A percentile compares a stretch with the other conserved stretches of the same genome.
Conservation (phyloP, 805 yeast genomes). For the Wickerhamiella slavikovae region DNA sequence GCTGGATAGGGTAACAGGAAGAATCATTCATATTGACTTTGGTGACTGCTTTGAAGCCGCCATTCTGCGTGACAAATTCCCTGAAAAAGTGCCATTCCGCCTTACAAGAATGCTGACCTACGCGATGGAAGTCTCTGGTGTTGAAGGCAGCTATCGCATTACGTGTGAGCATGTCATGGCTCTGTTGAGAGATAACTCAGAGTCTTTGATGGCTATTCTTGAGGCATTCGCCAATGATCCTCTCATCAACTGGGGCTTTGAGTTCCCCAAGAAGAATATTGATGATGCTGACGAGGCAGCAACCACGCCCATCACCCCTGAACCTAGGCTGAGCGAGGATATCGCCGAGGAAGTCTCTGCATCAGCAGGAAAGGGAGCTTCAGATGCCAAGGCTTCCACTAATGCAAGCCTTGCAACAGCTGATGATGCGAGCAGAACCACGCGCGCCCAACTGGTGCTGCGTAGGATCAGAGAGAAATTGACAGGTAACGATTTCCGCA, state of each 20-base stretch:
- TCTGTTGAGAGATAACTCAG: slow-evolving; percentile 79
- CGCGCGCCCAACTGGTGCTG: slow-evolving; percentile 77
- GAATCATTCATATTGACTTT: slow-evolving; percentile 91
- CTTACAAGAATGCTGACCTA: slow-evolving; percentile 90
- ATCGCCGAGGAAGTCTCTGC: no score
- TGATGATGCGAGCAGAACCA: slow-evolving; percentile 30
- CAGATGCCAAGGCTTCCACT: neutral
- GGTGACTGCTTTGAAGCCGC: slow-evolving; percentile 99
- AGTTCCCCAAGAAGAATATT: slow-evolving; percentile 41
- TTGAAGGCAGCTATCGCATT: slow-evolving; percentile 90
- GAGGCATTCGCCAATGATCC: slow-evolving; percentile 99
- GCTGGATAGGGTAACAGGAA: slow-evolving; percentile 88
- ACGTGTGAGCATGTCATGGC: slow-evolving; percentile 96
- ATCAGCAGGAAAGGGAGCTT: neutral
- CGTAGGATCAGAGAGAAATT: slow-evolving; percentile 80
- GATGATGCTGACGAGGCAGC: slow-evolving; percentile 3
- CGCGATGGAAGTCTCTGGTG: slow-evolving; percentile 98
- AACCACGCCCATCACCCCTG: neutral
- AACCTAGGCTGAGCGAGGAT: no score
- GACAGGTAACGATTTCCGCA: slow-evolving; percentile 79
- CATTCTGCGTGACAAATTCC: slow-evolving; percentile 84
- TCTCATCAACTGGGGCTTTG: slow-evolving; percentile 95
- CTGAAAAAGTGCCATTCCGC: slow-evolving; percentile 95
- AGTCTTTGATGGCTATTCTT: slow-evolving; percentile 89
- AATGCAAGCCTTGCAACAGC: neutral